These are phyloP conservation scores for Inonotus hispidus DNA, from an alignment of 1,284 basidiomycete genomes.

Conservation along the genomic window DNA sequence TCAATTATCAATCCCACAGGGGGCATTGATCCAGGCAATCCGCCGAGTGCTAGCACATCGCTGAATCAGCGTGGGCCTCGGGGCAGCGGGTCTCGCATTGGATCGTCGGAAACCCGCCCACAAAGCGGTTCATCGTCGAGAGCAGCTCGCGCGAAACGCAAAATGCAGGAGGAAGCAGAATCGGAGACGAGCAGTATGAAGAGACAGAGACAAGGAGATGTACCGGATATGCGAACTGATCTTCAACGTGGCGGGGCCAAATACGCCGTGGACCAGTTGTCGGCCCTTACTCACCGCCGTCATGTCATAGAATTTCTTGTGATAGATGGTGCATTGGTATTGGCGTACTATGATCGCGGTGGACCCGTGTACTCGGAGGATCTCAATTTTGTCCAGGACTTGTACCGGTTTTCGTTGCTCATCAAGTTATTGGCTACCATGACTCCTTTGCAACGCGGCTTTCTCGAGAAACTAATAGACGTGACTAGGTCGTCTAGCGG, in stretches of 20 bases:
- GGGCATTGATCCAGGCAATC: not conserved
- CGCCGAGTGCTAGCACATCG: no score
- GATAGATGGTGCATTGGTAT: not conserved
- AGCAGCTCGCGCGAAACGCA: not conserved
- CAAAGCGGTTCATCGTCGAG: not conserved
- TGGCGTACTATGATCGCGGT: not conserved
- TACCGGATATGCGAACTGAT: not conserved
- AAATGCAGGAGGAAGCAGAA: not conserved
- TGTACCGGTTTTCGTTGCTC: not conserved
- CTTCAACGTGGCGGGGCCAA: not conserved
- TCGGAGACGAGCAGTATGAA: not conserved
- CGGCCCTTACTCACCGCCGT: not conserved
- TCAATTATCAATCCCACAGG: not conserved
- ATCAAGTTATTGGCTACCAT: not conserved
- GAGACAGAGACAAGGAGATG: not conserved
- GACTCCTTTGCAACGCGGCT: not conserved
- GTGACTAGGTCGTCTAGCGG: not conserved
- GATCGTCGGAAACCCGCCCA: no score
- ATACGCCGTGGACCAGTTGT: not conserved
- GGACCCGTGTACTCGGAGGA: not conserved
- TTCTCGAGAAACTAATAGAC: not conserved
- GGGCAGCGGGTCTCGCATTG: not conserved
- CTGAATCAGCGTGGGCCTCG: not conserved
- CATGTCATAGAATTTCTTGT: not conserved
- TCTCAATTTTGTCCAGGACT: not conserved